These are phyloP conservation scores for Mycosphaerella sp. DNA, from an alignment of 2,329 filamentous ascomycete genomes.

Conservation along the genomic window DNA sequence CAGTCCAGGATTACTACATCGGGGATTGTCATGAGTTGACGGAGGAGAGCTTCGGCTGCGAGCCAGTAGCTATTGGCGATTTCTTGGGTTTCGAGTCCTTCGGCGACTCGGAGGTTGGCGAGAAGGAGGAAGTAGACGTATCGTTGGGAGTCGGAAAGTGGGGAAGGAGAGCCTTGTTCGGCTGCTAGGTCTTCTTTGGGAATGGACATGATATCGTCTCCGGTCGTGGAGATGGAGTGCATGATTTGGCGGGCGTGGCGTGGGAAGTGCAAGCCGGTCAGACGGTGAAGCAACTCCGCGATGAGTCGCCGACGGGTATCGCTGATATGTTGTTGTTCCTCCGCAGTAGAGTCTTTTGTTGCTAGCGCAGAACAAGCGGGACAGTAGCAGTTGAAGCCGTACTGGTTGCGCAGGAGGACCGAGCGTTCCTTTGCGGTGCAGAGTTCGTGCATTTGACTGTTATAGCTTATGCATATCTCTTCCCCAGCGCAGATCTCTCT, in stretches of 20 bases:
- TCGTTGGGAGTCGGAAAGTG: background rate
- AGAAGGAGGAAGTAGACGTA: background rate
- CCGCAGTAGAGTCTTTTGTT: background rate
- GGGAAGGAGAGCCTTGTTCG: background rate
- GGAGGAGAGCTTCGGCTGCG: slow-evolving; percentile 10
- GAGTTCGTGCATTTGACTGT: slow-evolving; percentile 12
- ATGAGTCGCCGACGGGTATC: slow-evolving; percentile 1
- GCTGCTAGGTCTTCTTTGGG: background rate
- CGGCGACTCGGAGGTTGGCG: slow-evolving; percentile 6
- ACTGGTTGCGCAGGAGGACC: slow-evolving; percentile 9
- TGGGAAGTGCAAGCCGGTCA: background rate
- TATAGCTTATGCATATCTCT: slow-evolving; percentile 14
- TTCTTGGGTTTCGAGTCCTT: slow-evolving; percentile 5
- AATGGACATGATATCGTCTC: background rate
- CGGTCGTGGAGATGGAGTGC: background rate
- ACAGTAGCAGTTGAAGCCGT: slow-evolving; percentile 14
- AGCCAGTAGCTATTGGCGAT: slow-evolving; percentile 11
- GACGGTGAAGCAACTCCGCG: background rate
- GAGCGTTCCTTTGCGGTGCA: slow-evolving; percentile 8
- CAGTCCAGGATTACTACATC: slow-evolving; percentile 8
- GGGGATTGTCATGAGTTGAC: slow-evolving; percentile 8
- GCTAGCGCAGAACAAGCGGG: background rate
- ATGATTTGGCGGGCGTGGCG: background rate
- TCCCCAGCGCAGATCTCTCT: slow-evolving; percentile 9
- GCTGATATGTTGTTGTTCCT: background rate